Evolutionary conservation across 1,284 basidiomycete genomes (phyloP).

Genomic region (Cryptococcus floricola): DNA sequence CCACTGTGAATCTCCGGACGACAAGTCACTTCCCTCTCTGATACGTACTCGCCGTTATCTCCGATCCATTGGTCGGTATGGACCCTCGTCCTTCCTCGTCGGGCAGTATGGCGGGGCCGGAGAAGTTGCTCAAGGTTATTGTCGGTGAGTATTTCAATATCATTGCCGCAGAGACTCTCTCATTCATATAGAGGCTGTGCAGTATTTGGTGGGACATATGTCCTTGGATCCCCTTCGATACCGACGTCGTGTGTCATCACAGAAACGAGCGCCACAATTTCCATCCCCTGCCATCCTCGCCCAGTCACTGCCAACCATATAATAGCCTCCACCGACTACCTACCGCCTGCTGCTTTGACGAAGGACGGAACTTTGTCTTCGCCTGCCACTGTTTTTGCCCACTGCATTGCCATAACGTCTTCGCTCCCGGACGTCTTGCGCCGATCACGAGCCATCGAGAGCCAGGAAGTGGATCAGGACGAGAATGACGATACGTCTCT

Average conservation of each 20-base stretch:
- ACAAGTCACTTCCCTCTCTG: slow-evolving; percentile 62
- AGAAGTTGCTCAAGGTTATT: slow-evolving; percentile 90
- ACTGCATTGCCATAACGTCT: slow-evolving; percentile 67
- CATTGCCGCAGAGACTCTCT: neutral
- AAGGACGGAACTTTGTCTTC: neutral
- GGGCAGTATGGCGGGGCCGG: slow-evolving; percentile 92
- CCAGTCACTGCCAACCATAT: slow-evolving; percentile 53
- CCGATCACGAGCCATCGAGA: neutral
- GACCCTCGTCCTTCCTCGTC: slow-evolving; percentile 82
- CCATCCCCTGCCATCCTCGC: slow-evolving; percentile 57
- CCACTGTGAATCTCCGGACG: slow-evolving; percentile 57
- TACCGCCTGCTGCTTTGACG: slow-evolving; percentile 46
- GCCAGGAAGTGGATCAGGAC: slow-evolving; percentile 25
- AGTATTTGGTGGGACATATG: slow-evolving; percentile 77
- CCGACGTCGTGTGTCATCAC: slow-evolving; percentile 22
- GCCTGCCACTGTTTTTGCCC: slow-evolving; percentile 46
- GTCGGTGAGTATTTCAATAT: slow-evolving; percentile 49
- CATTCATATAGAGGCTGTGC: slow-evolving; percentile 63
- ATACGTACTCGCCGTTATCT: slow-evolving; percentile 68
- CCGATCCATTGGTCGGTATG: slow-evolving; percentile 78
- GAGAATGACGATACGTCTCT: slow-evolving; percentile 63
- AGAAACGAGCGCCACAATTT: slow-evolving; percentile 44
- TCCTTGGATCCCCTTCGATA: slow-evolving; percentile 56
- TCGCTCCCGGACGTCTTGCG: slow-evolving; percentile 32
- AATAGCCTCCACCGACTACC: slow-evolving; percentile 53